These are phyloP conservation scores for Thinopyrum elongatum DNA, from an alignment of 176 grass and related monocot species.

Conservation along the genomic window DNA sequence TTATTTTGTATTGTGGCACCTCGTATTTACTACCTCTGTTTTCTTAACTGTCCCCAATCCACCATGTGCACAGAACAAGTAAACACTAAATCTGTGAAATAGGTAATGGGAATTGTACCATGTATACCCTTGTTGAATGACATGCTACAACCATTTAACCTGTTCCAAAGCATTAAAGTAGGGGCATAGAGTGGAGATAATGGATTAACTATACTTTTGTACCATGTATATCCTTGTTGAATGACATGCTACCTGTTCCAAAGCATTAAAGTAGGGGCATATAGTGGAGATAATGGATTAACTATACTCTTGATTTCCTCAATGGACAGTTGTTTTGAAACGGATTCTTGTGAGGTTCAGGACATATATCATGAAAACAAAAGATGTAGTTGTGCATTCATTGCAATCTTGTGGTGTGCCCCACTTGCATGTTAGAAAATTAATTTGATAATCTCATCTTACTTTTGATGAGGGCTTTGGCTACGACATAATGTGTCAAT, in stretches of 20 bases:
- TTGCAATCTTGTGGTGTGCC: slow-evolving; percentile 2
- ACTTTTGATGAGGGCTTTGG: neutral
- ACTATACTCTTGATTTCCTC: neutral
- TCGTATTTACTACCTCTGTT: neutral
- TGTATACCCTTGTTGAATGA: neutral
- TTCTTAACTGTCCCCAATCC: neutral
- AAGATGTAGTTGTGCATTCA: neutral
- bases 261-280: neutral
- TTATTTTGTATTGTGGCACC: neutral
- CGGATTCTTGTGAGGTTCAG: neutral
- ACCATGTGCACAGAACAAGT: neutral
- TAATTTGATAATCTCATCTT: neutral
- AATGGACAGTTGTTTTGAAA: neutral
- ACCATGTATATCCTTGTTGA: neutral
- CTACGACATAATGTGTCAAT: neutral
- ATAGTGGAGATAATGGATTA: neutral
- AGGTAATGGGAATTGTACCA: neutral
- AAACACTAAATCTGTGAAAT: neutral
- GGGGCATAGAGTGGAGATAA: too few species aligned
- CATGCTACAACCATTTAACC: neutral
- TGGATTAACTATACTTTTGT: neutral
- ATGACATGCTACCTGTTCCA: neutral
- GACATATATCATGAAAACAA: neutral
- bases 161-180: neutral
- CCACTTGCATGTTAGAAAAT: neutral